Base-by-base conservation (phyloP, 1,284 basidiomycete species). In the Puccinia coronata region DNA sequence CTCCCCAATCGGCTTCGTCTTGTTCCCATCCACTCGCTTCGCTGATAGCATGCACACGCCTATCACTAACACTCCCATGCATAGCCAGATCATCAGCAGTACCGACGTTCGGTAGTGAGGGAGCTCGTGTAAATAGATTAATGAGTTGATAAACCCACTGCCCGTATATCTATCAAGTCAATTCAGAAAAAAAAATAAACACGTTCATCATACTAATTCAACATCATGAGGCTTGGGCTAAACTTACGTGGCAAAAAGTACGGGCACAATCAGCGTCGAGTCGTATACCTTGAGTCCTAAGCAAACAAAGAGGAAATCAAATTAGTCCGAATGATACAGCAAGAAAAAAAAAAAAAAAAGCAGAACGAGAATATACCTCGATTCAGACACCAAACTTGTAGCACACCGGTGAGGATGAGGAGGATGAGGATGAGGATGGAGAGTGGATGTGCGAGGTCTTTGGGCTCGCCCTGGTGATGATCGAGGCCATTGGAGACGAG, bases 341-440 rank as follows among this genome's bases (percentile, higher is more conserved):
- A 18, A 16, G 23, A 63, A 59, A 25, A 5, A 39, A 76, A 39
- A 43, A n/a, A n/a, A n/a, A n/a, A n/a, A n/a, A n/a, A n/a, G n/a
- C n/a, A n/a, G n/a, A n/a, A n/a, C n/a, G n/a, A n/a, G n/a, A n/a
- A n/a, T n/a, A n/a, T 72, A 4, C 92, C 95, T 79, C 91, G 91
- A 86, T 96, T 96, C 51, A 97, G 88, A 85, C 93, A 96, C 63
- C 95, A 90, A 82, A 97, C 96, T 86, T 98, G 95, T 49, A 92
- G 87, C 23, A 97, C 90, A 0, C 94, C 95, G 0, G 94, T 95
- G 61, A 90, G 85, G 6, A 89, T 89, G 49, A 97, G 90, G 34
- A 96, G 87, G 51, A 95, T 87, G 83, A 97, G 91, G 0, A 94
- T 95, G 85, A 95, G 90, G 82, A 96, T 91, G 0, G 92, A 89